Conservation (phyloP, 257 asterid species). For the Verbena officinalis region DNA sequence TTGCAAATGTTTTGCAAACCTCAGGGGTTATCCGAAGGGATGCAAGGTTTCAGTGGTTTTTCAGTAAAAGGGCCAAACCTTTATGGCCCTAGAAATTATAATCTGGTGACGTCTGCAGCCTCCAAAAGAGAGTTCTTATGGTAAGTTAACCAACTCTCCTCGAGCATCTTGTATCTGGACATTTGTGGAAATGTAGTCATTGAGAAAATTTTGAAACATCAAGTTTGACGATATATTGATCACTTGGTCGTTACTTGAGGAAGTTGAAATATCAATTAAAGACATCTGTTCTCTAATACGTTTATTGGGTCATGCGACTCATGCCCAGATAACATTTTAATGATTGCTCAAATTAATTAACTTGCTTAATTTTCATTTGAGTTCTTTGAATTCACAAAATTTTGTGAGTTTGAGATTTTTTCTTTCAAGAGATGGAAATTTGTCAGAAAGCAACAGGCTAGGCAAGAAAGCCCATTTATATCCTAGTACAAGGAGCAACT, state of each 20-base stretch:
- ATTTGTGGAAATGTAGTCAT: conserved; percentile 9
- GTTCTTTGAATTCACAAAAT: background rate
- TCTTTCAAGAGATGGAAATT: background rate
- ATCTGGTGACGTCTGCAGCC: too few species aligned
- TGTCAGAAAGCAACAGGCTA: background rate
- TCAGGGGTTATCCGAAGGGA: too few species aligned
- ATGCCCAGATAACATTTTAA: background rate
- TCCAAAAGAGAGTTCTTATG: too few species aligned
- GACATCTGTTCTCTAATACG: background rate
- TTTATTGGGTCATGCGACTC: background rate
- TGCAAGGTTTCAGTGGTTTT: too few species aligned
- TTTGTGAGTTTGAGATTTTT: background rate
- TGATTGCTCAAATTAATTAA: background rate
- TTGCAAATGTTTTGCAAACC: too few species aligned
- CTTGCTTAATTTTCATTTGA: background rate
- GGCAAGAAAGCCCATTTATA: background rate
- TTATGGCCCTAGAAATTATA: too few species aligned
- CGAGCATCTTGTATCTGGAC: background rate
- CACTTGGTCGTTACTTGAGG: background rate
- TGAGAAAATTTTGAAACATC: background rate
- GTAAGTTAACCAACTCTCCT: too few species aligned
- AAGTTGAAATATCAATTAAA: background rate
- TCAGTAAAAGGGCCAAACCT: too few species aligned
- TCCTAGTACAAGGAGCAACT: background rate
- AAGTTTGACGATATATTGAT: background rate